A percentile compares a stretch with the other conserved stretches of the same genome.
These are phyloP conservation scores for Bisporella sp. DNA, from an alignment of 2,329 filamentous ascomycete species.

Conservation along the genomic window DNA sequence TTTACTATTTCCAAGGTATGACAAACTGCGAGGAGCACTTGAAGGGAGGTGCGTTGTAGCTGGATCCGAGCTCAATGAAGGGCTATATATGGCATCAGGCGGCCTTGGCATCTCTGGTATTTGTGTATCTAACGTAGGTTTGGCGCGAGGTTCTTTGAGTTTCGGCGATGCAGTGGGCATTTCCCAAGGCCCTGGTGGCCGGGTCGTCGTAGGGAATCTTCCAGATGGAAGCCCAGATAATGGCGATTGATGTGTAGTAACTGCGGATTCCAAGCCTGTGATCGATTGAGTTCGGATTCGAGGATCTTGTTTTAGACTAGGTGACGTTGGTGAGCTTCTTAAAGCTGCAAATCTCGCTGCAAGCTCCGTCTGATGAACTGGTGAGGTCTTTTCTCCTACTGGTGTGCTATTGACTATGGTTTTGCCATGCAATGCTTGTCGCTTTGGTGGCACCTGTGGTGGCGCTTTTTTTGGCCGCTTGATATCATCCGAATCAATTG, in stretches of 20 bases:
- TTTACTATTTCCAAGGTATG: slow-evolving; percentile 14
- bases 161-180: slow-evolving; percentile 20
- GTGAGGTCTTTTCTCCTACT: slow-evolving; percentile 18
- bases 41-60: slow-evolving; percentile 18
- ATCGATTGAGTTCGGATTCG: slow-evolving; percentile 45
- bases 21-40: slow-evolving; percentile 19
- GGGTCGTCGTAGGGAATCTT: slow-evolving; percentile 2
- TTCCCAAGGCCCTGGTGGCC: slow-evolving; percentile 21
- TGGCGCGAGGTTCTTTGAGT: slow-evolving; percentile 10
- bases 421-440: slow-evolving; percentile 57
- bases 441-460: slow-evolving; percentile 54
- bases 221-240: not conserved
- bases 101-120: slow-evolving; percentile 25
- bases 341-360: slow-evolving; percentile 51
- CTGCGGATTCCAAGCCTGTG: slow-evolving; percentile 27
- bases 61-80: slow-evolving; percentile 22
- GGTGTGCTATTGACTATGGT: slow-evolving; percentile 33
- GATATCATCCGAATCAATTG: too few relatives aligned
- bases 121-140: slow-evolving; percentile 17
- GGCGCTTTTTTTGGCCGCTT: slow-evolving; percentile 20
- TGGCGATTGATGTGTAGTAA: not conserved
- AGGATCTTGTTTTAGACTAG: slow-evolving; percentile 40
- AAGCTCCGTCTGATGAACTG: slow-evolving; percentile 39
- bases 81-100: slow-evolving; percentile 30
- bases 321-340: slow-evolving; percentile 27